Conservation (phyloP, 2,329 filamentous ascomycete genomes). For the Alternaria ethzedia region DNA sequence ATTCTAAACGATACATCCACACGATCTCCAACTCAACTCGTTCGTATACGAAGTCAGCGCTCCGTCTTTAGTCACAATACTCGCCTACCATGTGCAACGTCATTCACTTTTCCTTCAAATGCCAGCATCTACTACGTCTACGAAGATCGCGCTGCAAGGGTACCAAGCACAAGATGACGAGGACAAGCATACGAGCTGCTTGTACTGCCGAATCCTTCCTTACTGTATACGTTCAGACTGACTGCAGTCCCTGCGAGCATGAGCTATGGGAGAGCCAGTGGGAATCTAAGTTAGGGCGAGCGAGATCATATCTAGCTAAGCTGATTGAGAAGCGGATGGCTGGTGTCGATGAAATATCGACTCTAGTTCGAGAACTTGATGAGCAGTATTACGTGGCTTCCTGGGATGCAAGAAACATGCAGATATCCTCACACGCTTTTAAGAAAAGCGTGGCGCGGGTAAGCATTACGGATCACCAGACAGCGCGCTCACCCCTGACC, state of each 20-base stretch:
- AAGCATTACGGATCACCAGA: neutral
- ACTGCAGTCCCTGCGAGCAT: conserved; percentile 34
- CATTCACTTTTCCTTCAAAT: conserved; percentile 39
- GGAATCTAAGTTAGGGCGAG: conserved; percentile 20
- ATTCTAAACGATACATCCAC: neutral
- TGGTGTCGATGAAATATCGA: conserved; percentile 8
- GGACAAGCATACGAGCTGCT: conserved; percentile 20
- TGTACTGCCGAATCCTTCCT: conserved; percentile 38
- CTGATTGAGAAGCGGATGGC: conserved; percentile 4
- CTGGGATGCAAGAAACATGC: conserved; percentile 19
- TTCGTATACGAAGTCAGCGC: neutral
- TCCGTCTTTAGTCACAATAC: no score
- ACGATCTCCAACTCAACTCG: neutral
- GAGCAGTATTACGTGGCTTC: conserved; percentile 7
- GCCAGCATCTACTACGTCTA: conserved; percentile 35
- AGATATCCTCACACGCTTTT: conserved; percentile 4
- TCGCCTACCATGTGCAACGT: conserved; percentile 48
- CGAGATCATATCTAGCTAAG: conserved; percentile 13
- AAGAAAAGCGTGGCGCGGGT: conserved; percentile 13
- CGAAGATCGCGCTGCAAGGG: conserved; percentile 44
- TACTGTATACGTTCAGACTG: conserved; percentile 14
- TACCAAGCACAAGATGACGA: conserved; percentile 32
- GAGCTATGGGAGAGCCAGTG: conserved; percentile 23
- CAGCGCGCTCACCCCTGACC: conserved; percentile 15
- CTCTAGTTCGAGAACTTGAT: conserved; percentile 20